Conservation (phyloP, 495 filamentous ascomycete species). For the Talaromyces adpressus region DNA sequence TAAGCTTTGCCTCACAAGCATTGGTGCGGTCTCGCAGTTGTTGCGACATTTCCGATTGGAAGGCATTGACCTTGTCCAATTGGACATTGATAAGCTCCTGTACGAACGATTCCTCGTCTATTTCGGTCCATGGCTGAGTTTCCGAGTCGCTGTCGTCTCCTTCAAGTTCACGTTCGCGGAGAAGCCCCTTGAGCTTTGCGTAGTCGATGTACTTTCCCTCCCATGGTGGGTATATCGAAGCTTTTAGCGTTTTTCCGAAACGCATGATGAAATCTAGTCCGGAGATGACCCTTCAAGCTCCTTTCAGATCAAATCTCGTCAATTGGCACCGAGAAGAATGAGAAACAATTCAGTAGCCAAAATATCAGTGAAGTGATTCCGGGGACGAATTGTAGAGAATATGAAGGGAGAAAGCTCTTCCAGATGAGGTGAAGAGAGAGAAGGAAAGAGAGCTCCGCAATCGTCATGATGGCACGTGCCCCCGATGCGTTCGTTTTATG, state of each 20-base stretch:
- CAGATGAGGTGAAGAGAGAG: not conserved
- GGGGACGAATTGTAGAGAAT: not conserved
- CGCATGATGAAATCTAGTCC: slow-evolving; percentile 56
- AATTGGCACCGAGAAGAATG: not conserved
- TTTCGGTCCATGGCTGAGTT: slow-evolving; percentile 71
- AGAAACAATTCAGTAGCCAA: not conserved
- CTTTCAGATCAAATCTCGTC: not conserved
- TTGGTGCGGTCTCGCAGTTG: slow-evolving; percentile 61
- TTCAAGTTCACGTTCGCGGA: slow-evolving; percentile 59
- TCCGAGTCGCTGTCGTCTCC: slow-evolving; percentile 47
- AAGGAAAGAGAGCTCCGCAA: not conserved
- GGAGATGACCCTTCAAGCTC: not conserved
- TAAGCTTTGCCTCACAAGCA: slow-evolving; percentile 46
- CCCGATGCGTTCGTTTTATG: not conserved
- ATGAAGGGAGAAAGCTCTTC: not conserved
- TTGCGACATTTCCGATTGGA: slow-evolving; percentile 71
- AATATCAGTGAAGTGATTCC: not conserved
- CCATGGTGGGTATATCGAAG: slow-evolving; percentile 82
- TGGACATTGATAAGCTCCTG: slow-evolving; percentile 91
- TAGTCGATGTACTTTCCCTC: slow-evolving; percentile 93
- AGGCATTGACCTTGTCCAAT: slow-evolving; percentile 88
- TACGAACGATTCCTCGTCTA: slow-evolving; percentile 90
- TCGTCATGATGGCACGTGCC: slow-evolving; percentile 3
- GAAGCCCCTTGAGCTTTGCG: slow-evolving; percentile 76
- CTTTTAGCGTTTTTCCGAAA: slow-evolving; percentile 81